Evolutionary conservation across 129 eudicot species (phyloP).

Genomic region (Smallanthus sonchifolius): DNA sequence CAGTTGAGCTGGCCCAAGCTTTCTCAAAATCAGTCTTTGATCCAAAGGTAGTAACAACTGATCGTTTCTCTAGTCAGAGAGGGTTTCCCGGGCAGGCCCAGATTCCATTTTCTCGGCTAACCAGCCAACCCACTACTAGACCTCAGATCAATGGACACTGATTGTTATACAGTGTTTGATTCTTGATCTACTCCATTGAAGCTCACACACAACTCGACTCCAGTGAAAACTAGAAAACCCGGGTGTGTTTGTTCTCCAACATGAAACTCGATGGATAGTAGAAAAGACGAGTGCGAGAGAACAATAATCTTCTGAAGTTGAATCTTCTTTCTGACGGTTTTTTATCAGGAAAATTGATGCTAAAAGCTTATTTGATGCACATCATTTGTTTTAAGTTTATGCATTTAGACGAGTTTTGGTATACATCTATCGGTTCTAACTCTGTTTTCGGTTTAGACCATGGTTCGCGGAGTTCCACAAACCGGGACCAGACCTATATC

Average conservation of each 20-base stretch:
- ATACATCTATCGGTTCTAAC: neutral
- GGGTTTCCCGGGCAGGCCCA: constrained; percentile 57
- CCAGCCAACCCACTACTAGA: constrained; percentile 52
- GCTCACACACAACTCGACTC: neutral
- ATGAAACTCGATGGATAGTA: constrained; percentile 8
- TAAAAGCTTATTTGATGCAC: constrained; percentile 26
- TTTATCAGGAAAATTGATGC: neutral
- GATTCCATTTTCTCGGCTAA: constrained; percentile 83
- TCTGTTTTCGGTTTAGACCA: neutral
- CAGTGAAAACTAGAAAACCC: neutral
- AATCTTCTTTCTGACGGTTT: neutral
- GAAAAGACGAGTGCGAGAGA: neutral
- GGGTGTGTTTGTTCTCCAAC: neutral
- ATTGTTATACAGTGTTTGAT: neutral
- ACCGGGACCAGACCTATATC: neutral
- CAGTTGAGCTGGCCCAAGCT: constrained; percentile 87
- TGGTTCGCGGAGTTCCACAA: neutral
- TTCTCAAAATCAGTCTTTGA: constrained; percentile 78
- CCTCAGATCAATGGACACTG: constrained; percentile 85
- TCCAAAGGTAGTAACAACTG: constrained; percentile 41
- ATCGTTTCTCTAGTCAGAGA: constrained; percentile 54
- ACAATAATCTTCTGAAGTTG: constrained; percentile 19
- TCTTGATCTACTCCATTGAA: neutral
- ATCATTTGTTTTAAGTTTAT: constrained; percentile 15
- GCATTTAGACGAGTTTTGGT: neutral